Percentiles rank a stretch among this genome's conserved stretches.
These are phyloP conservation scores for Blastomyces percursus DNA, from an alignment of 2,329 filamentous ascomycete genomes.

Conservation along the genomic window DNA sequence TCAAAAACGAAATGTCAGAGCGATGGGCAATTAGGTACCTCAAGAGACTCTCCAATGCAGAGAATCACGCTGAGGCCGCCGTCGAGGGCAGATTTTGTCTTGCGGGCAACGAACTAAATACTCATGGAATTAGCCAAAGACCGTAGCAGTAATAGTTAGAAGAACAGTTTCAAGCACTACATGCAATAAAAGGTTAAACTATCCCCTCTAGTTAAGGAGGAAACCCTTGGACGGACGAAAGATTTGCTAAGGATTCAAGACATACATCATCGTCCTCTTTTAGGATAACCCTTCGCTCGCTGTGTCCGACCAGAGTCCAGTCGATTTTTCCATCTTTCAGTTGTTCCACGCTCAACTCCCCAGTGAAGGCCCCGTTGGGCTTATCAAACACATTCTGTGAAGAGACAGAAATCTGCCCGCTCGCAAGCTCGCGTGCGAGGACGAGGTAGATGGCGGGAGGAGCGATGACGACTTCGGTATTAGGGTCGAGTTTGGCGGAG, in stretches of 20 bases:
- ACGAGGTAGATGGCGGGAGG: constrained; percentile 86
- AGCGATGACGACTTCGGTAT: constrained; percentile 81
- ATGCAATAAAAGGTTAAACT: background rate
- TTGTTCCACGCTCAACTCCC: constrained; percentile 87
- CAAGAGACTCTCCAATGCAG: constrained; percentile 92
- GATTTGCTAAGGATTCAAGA: constrained; percentile 2
- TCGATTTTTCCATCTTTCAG: constrained; percentile 78
- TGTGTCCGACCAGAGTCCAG: constrained; percentile 91
- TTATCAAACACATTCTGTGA: constrained; percentile 97
- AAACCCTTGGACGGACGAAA: background rate
- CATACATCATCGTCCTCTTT: constrained; percentile 64
- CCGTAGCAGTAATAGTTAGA: background rate
- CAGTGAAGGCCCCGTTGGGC: constrained; percentile 92
- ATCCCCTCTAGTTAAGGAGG: background rate
- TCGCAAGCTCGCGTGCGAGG: constrained; percentile 68
- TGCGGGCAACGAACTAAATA: constrained; percentile 62
- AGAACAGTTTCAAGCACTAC: background rate
- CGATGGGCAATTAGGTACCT: constrained; percentile 36
- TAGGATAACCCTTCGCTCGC: constrained; percentile 82
- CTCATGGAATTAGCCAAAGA: constrained; percentile 3
- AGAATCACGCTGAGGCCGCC: constrained; percentile 84
- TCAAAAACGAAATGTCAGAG: constrained; percentile 8
- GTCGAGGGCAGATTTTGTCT: constrained; percentile 87
- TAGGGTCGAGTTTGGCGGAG: constrained; percentile 54
- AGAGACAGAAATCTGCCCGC: constrained; percentile 68